These are phyloP conservation scores for Aplosporella prunicola DNA, from an alignment of 2,329 filamentous ascomycete genomes.

Conservation along the genomic window DNA sequence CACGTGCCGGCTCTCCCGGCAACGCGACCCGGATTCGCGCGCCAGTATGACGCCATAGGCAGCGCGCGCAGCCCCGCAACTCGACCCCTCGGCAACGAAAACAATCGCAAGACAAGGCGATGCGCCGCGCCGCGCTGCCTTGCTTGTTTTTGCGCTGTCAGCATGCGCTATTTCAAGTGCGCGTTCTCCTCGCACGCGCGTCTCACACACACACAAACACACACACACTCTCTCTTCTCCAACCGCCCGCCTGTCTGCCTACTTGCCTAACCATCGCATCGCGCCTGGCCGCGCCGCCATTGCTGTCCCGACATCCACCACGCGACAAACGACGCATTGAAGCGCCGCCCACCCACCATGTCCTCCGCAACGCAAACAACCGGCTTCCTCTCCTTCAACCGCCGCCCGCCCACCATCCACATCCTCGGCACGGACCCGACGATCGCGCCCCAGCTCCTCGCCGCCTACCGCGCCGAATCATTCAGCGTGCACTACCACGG, in stretches of 20 bases:
- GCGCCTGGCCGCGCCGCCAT: neutral
- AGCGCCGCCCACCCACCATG: neutral
- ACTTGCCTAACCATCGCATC: neutral
- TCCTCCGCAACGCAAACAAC: slow-evolving; percentile 1
- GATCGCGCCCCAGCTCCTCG: slow-evolving; percentile 28
- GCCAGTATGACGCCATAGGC: no score
- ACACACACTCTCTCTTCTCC: no score
- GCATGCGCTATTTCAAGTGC: slow-evolving; percentile 1
- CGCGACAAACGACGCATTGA: neutral
- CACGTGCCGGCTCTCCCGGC: no score
- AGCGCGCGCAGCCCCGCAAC: no score
- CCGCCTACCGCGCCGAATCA: slow-evolving; percentile 16
- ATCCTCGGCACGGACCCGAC: slow-evolving; percentile 30
- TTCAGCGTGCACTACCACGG: slow-evolving; percentile 29
- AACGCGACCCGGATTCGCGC: no score
- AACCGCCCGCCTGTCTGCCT: neutral
- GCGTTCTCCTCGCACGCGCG: neutral
- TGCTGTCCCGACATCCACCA: neutral
- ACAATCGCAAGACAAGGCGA: no score
- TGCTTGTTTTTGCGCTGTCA: neutral
- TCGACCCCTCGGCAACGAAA: no score
- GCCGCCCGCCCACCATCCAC: slow-evolving; percentile 27
- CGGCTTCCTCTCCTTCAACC: slow-evolving; percentile 30
- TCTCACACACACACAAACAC: neutral
- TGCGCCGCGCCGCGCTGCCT: no score